Conservation (phyloP, 495 filamentous ascomycete genomes). For the Oidiodendron maius region DNA sequence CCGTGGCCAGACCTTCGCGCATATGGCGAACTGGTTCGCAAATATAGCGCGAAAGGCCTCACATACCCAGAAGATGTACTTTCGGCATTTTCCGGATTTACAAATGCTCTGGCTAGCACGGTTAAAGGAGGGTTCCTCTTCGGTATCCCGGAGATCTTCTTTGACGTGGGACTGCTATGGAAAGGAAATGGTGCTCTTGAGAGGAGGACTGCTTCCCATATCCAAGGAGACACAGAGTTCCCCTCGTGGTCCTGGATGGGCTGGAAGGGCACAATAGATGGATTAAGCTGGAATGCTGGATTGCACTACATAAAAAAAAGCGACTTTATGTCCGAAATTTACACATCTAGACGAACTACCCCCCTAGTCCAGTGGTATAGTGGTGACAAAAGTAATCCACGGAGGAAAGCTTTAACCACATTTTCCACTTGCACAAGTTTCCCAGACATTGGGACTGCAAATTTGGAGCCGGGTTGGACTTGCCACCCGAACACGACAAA, state of each 20-base stretch:
- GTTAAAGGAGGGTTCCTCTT: neutral
- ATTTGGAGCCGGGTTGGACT: too few relatives aligned
- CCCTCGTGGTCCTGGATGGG: neutral
- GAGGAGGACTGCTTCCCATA: too few relatives aligned
- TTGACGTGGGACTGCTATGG: neutral
- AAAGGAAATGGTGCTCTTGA: neutral
- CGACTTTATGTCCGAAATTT: neutral
- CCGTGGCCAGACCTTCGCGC: neutral
- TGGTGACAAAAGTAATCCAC: neutral
- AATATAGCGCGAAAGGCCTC: neutral
- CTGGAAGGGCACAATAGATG: neutral
- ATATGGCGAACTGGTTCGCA: neutral
- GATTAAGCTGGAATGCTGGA: neutral
- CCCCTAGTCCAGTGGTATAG: neutral
- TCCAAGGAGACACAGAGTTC: too few relatives aligned
- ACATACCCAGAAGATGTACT: neutral
- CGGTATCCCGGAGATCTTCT: neutral
- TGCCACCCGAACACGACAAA: too few relatives aligned
- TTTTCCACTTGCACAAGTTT: too few relatives aligned
- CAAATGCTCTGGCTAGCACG: neutral
- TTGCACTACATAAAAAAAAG: neutral
- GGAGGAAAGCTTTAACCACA: too few relatives aligned
- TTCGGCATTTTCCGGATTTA: neutral
- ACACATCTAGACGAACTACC: neutral
- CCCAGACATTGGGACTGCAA: too few relatives aligned